These are phyloP conservation scores for Kwoniella shandongensis DNA, from an alignment of 768 basidiomycete genomes.

Conservation along the genomic window DNA sequence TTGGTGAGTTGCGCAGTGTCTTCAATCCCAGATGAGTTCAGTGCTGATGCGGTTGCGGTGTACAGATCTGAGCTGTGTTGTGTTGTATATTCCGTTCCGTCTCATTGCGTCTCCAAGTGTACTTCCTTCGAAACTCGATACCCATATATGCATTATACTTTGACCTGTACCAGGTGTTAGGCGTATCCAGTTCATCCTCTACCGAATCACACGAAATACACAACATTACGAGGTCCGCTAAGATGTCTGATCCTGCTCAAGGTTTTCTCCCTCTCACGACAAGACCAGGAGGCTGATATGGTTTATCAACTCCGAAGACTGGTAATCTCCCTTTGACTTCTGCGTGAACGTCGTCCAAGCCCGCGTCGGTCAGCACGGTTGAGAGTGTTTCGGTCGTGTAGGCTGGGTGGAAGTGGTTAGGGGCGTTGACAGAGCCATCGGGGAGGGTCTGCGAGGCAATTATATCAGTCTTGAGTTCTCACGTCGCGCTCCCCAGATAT, in stretches of 20 bases:
- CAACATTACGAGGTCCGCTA: too few species aligned
- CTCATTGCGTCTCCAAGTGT: too few species aligned
- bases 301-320: constrained; percentile 21
- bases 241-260: background rate
- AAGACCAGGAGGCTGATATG: constrained; percentile 20
- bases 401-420: constrained; percentile 26
- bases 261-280: constrained; percentile 28
- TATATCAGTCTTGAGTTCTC: too few species aligned
- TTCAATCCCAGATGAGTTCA: too few species aligned
- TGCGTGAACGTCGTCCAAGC: constrained; percentile 29
- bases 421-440: constrained; percentile 21
- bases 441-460: too few species aligned
- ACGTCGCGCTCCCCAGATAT: too few species aligned
- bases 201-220: too few species aligned
- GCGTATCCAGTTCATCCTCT: too few species aligned
- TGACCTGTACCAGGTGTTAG: background rate
- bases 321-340: constrained; percentile 34
- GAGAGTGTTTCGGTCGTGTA: constrained; percentile 19
- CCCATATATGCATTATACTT: too few species aligned
- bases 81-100: background rate
- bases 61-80: constrained; percentile 4
- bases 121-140: too few species aligned
- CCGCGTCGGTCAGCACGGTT: constrained; percentile 18
- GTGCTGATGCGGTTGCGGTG: background rate
- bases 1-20: constrained; percentile 74